Base-by-base conservation (phyloP, 495 filamentous ascomycete genomes). In the Amphirosellinia nigrospora region DNA sequence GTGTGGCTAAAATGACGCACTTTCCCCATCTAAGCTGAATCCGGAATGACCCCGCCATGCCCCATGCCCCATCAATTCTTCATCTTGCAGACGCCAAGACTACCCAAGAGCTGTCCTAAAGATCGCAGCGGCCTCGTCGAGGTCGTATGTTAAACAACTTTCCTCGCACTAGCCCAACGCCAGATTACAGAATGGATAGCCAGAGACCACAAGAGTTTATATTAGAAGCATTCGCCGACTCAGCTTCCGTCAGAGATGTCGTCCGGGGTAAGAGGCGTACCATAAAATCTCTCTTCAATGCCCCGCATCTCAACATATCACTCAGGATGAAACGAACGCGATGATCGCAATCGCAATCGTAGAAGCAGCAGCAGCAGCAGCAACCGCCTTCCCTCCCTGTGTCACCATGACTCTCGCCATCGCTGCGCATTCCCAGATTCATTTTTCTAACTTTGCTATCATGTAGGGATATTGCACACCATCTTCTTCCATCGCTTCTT, bases 401-500 rank as follows among this genome's bases (percentile, higher is more conserved):
- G 11, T n/a, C n/a, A 21, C n/a, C 16, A 6, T 19, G 43, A n/a
- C 19, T 19, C n/a, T 19, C 19, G 43, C 19, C 53, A 58, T 70
- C 71, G 58, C 65, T 59, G 13, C 21, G 26, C 11, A 0, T 21
- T 19, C 50, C 15, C 10, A 2, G 36, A 1, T 19, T 13, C 15
- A 11, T 5, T 28, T 5, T 66, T 41, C 34, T 43, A 45, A 38
- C 21, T 66, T 66, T 3, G 21, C 23, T 41, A 3, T 19, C 53
- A 4, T 19, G 16, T 53, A 98, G 95, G 92, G 70, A 91, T 98
- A 75, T 90, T 98, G 62, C 94, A 97, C 79, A 96, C 95, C 48
- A 97, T 99, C 78, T 99, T 98, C 90, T 99, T 99, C 85, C 94
- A 98, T 81, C 93, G 96, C 70, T 97, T 94, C 86, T 98, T 99